phyloP scores from a whole-genome alignment of 345 rosid genomes.

The Salix brachista region DNA sequence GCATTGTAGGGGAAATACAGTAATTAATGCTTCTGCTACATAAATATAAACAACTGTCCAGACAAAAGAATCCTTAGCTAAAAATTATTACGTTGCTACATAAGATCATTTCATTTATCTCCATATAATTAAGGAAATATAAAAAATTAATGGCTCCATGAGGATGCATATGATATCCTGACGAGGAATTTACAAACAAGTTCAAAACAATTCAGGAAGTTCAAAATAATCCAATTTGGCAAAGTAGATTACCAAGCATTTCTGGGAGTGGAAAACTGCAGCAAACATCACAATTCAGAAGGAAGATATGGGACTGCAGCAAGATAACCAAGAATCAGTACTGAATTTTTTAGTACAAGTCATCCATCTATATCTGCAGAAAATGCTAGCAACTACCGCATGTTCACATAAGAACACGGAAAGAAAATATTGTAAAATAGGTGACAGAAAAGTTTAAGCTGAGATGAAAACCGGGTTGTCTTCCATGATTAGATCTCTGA shows the following conservation, averaged over 20 bases:
- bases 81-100: not conserved
- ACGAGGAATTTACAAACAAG: not conserved
- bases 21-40: slow-evolving; percentile 13
- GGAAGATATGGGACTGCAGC: slow-evolving; percentile 66
- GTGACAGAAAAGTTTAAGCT: not conserved
- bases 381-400: not conserved
- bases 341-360: not conserved
- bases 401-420: not conserved
- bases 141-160: not conserved
- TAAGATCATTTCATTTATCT: not conserved
- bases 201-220: not conserved
- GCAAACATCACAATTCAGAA: slow-evolving; percentile 85
- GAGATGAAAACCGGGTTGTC: slow-evolving; percentile 25
- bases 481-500: slow-evolving; percentile 31
- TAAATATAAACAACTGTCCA: not conserved
- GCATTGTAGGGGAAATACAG: slow-evolving; percentile 6
- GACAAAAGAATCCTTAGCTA: not conserved
- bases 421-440: not conserved
- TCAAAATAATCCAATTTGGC: not conserved
- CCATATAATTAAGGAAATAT: not conserved
- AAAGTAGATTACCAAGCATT: slow-evolving; percentile 57
- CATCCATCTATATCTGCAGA: not conserved
- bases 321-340: slow-evolving; percentile 8
- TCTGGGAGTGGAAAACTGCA: slow-evolving; percentile 77
- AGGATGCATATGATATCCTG: not conserved